Base-by-base conservation (phyloP, 2,329 filamentous ascomycete genomes). In the Penicillium italicum region DNA sequence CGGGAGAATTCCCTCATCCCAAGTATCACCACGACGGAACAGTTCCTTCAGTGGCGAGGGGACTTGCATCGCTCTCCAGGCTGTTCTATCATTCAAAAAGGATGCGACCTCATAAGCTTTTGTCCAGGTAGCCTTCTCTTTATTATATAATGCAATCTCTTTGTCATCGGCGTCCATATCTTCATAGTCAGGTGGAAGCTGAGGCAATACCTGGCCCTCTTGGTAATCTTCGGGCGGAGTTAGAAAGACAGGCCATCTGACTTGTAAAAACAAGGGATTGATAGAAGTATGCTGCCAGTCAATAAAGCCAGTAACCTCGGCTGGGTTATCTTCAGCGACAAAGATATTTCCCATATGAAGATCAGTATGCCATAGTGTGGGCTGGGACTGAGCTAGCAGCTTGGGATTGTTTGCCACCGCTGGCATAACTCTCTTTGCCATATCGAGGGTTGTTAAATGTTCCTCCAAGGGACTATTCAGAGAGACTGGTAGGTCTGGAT, bases 331-430 rank as follows among this genome's bases (percentile, higher is more conserved):
- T 30, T 44, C 54, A 34, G 62, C 62, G 20, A 66, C 62, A 49
- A 65, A 70, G 20, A 72, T 71, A 44, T 72, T 71, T 30, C 67
- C 68, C 67, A 69, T 62, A 38, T 63, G 61, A 30, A 64, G 51
- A 55, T 64, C 61, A 16, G 62, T 57, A 42, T 64, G 57, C 53
- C 58, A 62, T 22, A 63, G 16, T 48, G 51, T 57, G 26, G 62
- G 62, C 20, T 59, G 57, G 36, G 57, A 43, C 14, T 53, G 31
- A 14, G 40, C 45, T 26, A 53, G 51, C 24, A 51, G n/a, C n/a
- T n/a, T 58, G 31, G 45, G 7, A 43, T 55, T 58, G 22, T 50
- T 41, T 49, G 55, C 37, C 33, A 57, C 36, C 10, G 42, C 30
- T 48, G 51, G 43, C 28, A 55, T 53, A 24, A 52, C 34, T 38